phyloP scores from a whole-genome alignment of 352 stramenopile species.

The Hyaloperonospora brassicae region DNA sequence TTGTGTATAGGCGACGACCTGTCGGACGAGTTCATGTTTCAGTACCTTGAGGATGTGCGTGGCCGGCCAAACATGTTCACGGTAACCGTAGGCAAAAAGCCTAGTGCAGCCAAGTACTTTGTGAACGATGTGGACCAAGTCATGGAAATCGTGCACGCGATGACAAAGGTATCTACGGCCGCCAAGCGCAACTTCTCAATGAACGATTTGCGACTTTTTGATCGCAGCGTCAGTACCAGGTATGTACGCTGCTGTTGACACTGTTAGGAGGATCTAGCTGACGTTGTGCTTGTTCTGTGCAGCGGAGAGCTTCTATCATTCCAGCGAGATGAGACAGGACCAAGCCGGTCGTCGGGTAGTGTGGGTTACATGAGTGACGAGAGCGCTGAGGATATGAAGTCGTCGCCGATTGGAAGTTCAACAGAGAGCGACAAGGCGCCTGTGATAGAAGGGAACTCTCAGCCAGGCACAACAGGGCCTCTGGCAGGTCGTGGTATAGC shows the following conservation, averaged over 20 bases:
- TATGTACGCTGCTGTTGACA: slow-evolving; percentile 18
- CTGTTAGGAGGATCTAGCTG: not conserved
- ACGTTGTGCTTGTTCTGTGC: slow-evolving; percentile 8
- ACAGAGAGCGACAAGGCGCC: slow-evolving; percentile 11
- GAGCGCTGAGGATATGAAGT: slow-evolving; percentile 38
- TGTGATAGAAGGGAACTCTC: slow-evolving; percentile 10
- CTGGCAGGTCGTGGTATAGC: slow-evolving; percentile 22
- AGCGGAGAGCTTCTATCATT: slow-evolving; percentile 27
- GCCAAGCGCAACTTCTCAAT: slow-evolving; percentile 81
- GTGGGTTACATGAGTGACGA: slow-evolving; percentile 38
- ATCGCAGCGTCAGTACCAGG: slow-evolving; percentile 41
- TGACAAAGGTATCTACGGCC: slow-evolving; percentile 80
- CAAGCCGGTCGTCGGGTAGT: slow-evolving; percentile 16
- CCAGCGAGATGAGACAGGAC: slow-evolving; percentile 19
- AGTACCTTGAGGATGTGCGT: slow-evolving; percentile 71
- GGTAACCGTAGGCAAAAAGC: slow-evolving; percentile 97
- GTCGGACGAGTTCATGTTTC: slow-evolving; percentile 98
- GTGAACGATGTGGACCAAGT: slow-evolving; percentile 96
- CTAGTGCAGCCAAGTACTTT: slow-evolving; percentile 95
- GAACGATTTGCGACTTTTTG: slow-evolving; percentile 73
- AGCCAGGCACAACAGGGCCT: slow-evolving; percentile 8
- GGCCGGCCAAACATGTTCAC: slow-evolving; percentile 85
- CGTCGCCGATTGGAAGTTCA: slow-evolving; percentile 30
- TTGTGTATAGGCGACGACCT: slow-evolving; percentile 96
- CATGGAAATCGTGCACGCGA: slow-evolving; percentile 86